Evolutionary conservation across 2,329 filamentous ascomycete species (phyloP).

Genomic region (Corinectria fuckeliana): DNA sequence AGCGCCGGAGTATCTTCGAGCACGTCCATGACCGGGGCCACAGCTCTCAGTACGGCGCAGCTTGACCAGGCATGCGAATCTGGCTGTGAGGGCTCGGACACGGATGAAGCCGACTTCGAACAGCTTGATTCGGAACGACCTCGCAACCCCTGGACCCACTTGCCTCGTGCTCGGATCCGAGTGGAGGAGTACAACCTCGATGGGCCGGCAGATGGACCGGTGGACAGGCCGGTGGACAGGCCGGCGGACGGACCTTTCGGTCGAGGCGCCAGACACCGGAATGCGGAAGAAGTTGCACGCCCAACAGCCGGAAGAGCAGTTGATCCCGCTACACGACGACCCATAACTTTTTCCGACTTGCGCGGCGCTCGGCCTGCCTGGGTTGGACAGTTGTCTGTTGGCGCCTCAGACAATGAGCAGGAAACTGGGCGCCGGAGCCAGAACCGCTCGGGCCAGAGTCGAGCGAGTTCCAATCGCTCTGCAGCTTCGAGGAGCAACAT

Average conservation of each 20-base stretch:
- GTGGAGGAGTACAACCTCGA: constrained; percentile 28
- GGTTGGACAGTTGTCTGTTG: constrained; percentile 36
- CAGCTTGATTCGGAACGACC: constrained; percentile 29
- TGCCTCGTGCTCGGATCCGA: constrained; percentile 24
- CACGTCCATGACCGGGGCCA: constrained; percentile 46
- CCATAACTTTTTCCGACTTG: constrained; percentile 7
- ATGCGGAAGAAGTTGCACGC: no score
- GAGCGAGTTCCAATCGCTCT: constrained; percentile 35
- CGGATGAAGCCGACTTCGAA: constrained; percentile 57
- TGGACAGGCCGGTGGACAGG: background rate
- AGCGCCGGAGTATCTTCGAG: constrained; percentile 52
- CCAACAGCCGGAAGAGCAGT: no score
- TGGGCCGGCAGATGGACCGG: constrained; percentile 15
- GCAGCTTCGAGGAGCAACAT: constrained; percentile 24
- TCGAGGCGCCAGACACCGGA: constrained; percentile 15
- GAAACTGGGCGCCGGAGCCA: constrained; percentile 23
- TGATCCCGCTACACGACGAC: constrained; percentile 6
- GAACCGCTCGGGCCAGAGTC: no score
- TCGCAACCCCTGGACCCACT: constrained; percentile 25
- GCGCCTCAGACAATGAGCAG: constrained; percentile 38
- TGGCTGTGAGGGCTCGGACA: constrained; percentile 62
- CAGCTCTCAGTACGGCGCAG: no score
- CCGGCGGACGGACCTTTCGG: constrained; percentile 3
- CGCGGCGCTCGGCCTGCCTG: constrained; percentile 28
- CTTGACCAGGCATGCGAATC: constrained; percentile 57